Base-by-base conservation (phyloP, 2,329 filamentous ascomycete genomes). In the Colletotrichum sp. region DNA sequence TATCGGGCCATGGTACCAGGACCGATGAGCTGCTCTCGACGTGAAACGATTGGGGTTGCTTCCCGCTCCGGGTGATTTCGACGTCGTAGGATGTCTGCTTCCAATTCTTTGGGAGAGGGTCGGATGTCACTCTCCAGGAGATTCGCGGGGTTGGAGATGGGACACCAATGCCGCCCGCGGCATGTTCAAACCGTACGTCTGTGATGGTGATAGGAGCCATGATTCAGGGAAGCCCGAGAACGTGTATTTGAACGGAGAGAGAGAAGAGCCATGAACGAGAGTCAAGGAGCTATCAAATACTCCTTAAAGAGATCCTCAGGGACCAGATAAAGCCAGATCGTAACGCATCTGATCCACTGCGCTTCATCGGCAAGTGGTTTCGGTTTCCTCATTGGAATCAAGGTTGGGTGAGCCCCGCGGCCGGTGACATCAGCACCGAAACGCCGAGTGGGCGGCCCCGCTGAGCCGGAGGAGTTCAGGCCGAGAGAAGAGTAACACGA, bases 81-180 rank as follows among this genome's bases (percentile, higher is more conserved):
- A 80, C 39, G 7, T 79, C 73, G 62, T 79, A 80, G 15, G 70
- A 70, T 5, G 60, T 74, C 44, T 79, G 78, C 13, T 48, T 57
- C 79, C 79, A 79, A 16, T 68, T 65, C 15, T 62, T 26, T 3
- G 72, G 34, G 2, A 75, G 30, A 6, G 30, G 6, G 10, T 66
- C 12, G 2, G 55, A 62, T 6, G 39, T 9, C 6, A 60, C 57
- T 8, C 62, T 64, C 79, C 79, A 80, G 16, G 79, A 80, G 12
- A 80, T 34, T 12, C 79, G 70, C 4, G 79, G 79, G 4, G 57
- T 57, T 1, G 78, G 15, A 18, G 57, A 59, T 7, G 72, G 63
- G 3, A 79, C 62, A 22, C 78, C 78, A 16, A 79, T 55, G 8
- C 78, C 78, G 22, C 44, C 75, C 3, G 77, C 71, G 64, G 77